Base-by-base conservation (phyloP, 495 filamentous ascomycete species). In the Rusavskia elegans region DNA sequence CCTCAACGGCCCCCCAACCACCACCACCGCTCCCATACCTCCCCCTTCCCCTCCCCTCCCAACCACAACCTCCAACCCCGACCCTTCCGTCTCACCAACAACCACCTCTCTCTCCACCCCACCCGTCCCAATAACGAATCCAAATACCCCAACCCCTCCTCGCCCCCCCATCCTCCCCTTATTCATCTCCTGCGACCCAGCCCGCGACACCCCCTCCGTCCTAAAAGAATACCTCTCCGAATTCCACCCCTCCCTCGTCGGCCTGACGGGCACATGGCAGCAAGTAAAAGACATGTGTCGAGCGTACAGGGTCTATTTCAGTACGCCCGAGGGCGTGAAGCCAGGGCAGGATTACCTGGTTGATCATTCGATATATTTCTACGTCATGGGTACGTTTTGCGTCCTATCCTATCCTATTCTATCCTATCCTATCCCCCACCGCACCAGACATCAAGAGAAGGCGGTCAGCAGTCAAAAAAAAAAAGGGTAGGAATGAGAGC, bases 341-440 rank as follows among this genome's bases (percentile, higher is more conserved):
- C 81, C 87, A 2, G 92, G 88, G 9, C 85, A 95, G 71, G 92
- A 98, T 66, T 98, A 98, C 68, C 66, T 98, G 55, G 92, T 98
- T 38, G 92, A 97, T 68, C 92, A 98, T 69, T 95, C 87, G 62
- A 97, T 98, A 56, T 98, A 98, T 73, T 98, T 98, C 63, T 98
- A 98, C 65, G 68, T 98, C 55, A 98, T 98, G 92, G 82, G 80
- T 83, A 68, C 66, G 77, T 69, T 8, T 27, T n/a, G n/a, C n/a
- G n/a, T 5, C 25, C 5, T 2, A 2, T 27, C 25, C 25, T 27
- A 27, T 27, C 25, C 2, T 27, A 27, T 27, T 5, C 5, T 27
- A 27, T 5, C 25, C 25, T 27, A 27, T 5, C 25, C 25, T 6
- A 27, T 3, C 25, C 25, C 25, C 2, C 25, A 27, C 4, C 25